Conservation (phyloP, 768 basidiomycete species). For the Plicaturopsis crispa region DNA sequence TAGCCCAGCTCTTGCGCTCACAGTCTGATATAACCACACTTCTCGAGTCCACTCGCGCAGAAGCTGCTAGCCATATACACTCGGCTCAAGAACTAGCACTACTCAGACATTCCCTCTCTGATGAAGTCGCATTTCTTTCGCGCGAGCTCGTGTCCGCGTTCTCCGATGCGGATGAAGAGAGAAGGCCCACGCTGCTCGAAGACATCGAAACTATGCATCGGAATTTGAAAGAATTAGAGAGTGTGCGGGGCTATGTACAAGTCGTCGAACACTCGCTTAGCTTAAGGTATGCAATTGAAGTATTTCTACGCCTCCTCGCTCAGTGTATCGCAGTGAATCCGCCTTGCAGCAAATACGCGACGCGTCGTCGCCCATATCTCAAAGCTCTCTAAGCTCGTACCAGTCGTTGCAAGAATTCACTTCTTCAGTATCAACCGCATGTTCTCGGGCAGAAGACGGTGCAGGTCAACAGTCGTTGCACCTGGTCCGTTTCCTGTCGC, state of each 20-base stretch:
- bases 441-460: slow-evolving; percentile 36
- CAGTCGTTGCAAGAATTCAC: slow-evolving; percentile 58
- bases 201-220: slow-evolving; percentile 77
- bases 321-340: slow-evolving; percentile 36
- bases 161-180: slow-evolving; percentile 33
- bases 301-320: slow-evolving; percentile 5
- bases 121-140: slow-evolving; percentile 67
- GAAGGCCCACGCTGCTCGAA: slow-evolving; percentile 73
- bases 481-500: slow-evolving; percentile 53
- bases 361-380: slow-evolving; percentile 30
- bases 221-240: slow-evolving; percentile 68
- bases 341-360: slow-evolving; percentile 46
- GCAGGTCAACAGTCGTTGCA: slow-evolving; percentile 44
- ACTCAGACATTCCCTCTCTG: slow-evolving; percentile 68
- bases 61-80: slow-evolving; percentile 42
- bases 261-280: slow-evolving; percentile 63
- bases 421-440: slow-evolving; percentile 34
- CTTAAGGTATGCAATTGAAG: slow-evolving; percentile 48
- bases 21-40: slow-evolving; percentile 36
- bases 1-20: slow-evolving; percentile 55
- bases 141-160: slow-evolving; percentile 55
- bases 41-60: slow-evolving; percentile 38
- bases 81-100: slow-evolving; percentile 70
- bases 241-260: slow-evolving; percentile 68
- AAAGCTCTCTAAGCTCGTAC: slow-evolving; percentile 46